phyloP scores from a whole-genome alignment of 495 filamentous ascomycete genomes.

The Penicillium odoratum region DNA sequence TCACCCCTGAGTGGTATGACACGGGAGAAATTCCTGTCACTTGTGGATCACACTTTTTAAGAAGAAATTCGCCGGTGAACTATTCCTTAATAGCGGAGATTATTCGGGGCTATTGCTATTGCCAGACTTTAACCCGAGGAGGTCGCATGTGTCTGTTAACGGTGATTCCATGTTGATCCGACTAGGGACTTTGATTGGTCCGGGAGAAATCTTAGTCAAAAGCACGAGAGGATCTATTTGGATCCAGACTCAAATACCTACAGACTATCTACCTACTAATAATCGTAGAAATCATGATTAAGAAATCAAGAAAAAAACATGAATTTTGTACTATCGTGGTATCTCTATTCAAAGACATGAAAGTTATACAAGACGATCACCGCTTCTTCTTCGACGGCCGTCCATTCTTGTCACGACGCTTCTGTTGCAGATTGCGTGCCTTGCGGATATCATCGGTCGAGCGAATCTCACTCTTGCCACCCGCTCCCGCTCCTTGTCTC shows the following conservation, averaged over 20 bases:
- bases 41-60: not conserved
- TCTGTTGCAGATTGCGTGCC: constrained; percentile 71
- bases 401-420: constrained; percentile 82
- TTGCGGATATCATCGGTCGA: constrained; percentile 82
- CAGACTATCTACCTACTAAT: no score
- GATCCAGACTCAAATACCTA: no score
- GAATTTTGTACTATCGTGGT: constrained; percentile 4
- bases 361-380: constrained; percentile 15
- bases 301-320: no score
- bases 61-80: constrained; percentile 19
- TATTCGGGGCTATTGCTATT: constrained; percentile 6
- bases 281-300: no score
- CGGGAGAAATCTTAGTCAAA: no score
- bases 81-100: constrained; percentile 13
- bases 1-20: not conserved
- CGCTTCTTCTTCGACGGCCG: constrained; percentile 68
- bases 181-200: not conserved
- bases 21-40: not conserved
- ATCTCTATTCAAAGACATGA: constrained; percentile 9
- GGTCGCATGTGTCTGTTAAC: not conserved
- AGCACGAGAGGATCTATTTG: no score
- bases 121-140: not conserved
- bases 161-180: not conserved
- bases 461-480: constrained; percentile 78
- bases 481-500: constrained; percentile 57